Evolutionary conservation across 768 basidiomycete species (phyloP), one percentile per base, ranked within the genome.

Genomic region (Agrocybe chaxingu): DNA sequence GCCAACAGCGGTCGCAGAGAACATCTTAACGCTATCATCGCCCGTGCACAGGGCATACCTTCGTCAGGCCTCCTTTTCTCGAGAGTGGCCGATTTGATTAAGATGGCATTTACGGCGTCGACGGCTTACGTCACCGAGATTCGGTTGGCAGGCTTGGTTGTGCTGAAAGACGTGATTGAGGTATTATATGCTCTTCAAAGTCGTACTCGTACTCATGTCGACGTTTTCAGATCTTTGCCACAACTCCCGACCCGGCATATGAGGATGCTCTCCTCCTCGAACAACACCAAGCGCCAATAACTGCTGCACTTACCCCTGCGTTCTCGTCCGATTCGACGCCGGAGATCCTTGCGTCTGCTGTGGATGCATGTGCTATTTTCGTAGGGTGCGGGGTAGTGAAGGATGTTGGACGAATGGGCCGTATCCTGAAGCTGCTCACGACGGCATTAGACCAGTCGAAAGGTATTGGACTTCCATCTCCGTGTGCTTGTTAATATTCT

Each of bases 221-320:
- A 47, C 31, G 38, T 42, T 13, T 11, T n/a, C 51, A 98, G 96
- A 81, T 87, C 47, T 99, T 99, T 67, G 81, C 92, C 2, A 69
- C 75, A 29, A 80, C 90, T 5, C 89, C 92, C 0, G 97, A 99
- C 69, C 92, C 94, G 1, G 93, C 93, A 46, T 98, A 92, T 58
- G 89, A 91, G 32, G 92, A 92, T 52, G 84, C 90, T 0, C 74
- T 95, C 4, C 73, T 99, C 2, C 80, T 99, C 9, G 96, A 99
- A 63, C 97, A 99, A 65, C 89, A 97, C 66, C 97, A 99, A 70
- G 96, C 97, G 0, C 96, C 97, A 0, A 96, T 99, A 52, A 97
- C 96, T 2, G 93, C 97, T 13, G 97, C 97, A 0, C 77, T 98
- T 12, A 98, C 96, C 0, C 96, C 97, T 0, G 94, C 95, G 0